A percentile compares a stretch with the other conserved stretches of the same genome.
Evolutionary conservation across 2,329 filamentous ascomycete species (phyloP).

Genomic region (Alternaria triticina): DNA sequence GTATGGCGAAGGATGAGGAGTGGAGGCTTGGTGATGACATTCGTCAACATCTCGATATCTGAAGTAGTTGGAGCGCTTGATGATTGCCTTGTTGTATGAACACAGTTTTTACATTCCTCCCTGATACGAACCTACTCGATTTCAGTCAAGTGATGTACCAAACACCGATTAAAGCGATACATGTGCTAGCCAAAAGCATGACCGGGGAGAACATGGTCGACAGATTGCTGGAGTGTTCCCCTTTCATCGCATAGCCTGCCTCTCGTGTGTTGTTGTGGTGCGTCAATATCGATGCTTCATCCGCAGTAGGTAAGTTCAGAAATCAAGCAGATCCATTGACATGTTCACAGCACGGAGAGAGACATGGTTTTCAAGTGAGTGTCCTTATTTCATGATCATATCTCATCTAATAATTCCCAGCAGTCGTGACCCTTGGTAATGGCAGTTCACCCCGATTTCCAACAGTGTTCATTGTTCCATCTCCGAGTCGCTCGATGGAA

Average conservation of each 20-base stretch:
- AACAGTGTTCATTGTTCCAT: neutral
- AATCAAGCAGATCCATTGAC: neutral
- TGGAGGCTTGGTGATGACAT: conserved; percentile 87
- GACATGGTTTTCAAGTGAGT: neutral
- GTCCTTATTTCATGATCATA: neutral
- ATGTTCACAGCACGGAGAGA: neutral
- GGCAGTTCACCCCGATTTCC: neutral
- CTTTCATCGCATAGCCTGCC: neutral
- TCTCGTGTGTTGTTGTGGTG: neutral
- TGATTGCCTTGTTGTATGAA: neutral
- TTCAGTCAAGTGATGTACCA: neutral
- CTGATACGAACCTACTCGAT: neutral
- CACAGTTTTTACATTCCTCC: neutral
- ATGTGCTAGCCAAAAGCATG: neutral
- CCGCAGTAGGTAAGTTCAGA: too few species aligned
- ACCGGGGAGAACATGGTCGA: neutral
- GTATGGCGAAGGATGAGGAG: conserved; percentile 60
- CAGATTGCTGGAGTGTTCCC: neutral
- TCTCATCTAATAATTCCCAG: neutral
- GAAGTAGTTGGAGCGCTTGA: neutral
- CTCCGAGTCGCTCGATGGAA: neutral
- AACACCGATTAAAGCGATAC: neutral
- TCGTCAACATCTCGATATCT: conserved; percentile 75
- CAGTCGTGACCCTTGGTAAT: neutral
- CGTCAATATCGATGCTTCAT: neutral